Evolutionary conservation across 2,329 filamentous ascomycete genomes (phyloP), one percentile per base, ranked within the genome.

Genomic region (Diplocarpon mali): DNA sequence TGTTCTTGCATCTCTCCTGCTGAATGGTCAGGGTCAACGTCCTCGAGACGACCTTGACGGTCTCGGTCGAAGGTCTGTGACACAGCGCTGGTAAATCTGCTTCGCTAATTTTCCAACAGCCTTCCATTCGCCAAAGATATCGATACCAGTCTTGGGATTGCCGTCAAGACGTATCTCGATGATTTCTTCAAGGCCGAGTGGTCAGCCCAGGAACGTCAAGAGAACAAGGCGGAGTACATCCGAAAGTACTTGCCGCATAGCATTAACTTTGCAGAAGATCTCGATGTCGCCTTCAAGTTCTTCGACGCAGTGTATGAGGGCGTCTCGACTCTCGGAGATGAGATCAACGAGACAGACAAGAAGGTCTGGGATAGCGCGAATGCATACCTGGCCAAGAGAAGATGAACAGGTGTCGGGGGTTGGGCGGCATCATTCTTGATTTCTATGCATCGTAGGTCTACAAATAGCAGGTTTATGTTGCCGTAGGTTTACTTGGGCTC

Each of bases 1-100:
- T 35, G 77, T 90, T 51, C 71, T 89, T 15, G 80, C 80, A 5
- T 82, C 83, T 27, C 77, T 95, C 69, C 80, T 95, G 54, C 71
- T 95, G 57, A 80, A 81, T 55, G 86, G 80, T 6, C 85, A 93
- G 57, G 84, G 81, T 15, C 73, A 84, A 46, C 77, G 89, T 82
- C 72, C 79, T 44, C 69, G 75, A 11, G 43, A 53, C 11, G 81
- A 71, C 44, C 65, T 68, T 62, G 67, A 78, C 44, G 74, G 82
- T 38, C 71, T 96, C 47, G 80, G 80, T 53, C 75, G 85, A 53
- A 76, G 75, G 86, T 90, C 71, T 60, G 76, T 65, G 34, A 31
- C 34, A 30, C 39, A 13, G 51, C 16, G 13, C 12, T n/a, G 10
- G 3, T 13, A 2, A 9, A 7, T 6, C 1, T 6, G 15, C 17